Evolutionary conservation across 495 filamentous ascomycete genomes (phyloP).

Genomic region (Penicillium coffeae): DNA sequence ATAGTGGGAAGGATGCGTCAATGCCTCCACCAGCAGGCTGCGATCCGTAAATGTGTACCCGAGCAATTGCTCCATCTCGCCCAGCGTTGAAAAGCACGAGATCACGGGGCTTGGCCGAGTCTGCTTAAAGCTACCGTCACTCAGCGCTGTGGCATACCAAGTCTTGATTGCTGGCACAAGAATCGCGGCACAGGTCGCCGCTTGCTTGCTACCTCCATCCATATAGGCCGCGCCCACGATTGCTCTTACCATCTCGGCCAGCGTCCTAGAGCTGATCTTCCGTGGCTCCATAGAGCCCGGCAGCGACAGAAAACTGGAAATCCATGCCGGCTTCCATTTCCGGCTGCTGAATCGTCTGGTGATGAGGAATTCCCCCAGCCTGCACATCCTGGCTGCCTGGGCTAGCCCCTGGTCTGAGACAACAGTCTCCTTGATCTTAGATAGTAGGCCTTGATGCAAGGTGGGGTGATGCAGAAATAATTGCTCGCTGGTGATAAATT

Average conservation of each 20-base stretch:
- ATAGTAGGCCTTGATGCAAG: conserved; percentile 79
- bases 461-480: conserved; percentile 59
- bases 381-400: conserved; percentile 55
- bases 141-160: no score
- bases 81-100: conserved; percentile 3
- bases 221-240: conserved; percentile 76
- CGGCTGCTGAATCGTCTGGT: conserved; percentile 59
- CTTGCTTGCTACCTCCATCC: conserved; percentile 61
- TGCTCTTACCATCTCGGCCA: conserved; percentile 88
- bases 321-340: conserved; percentile 68
- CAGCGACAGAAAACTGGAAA: conserved; percentile 36
- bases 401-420: conserved; percentile 71
- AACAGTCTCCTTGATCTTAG: conserved; percentile 60
- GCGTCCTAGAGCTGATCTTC: conserved; percentile 66
- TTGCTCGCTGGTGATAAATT: conserved; percentile 64
- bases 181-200: conserved; percentile 61
- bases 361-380: conserved; percentile 72
- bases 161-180: neutral
- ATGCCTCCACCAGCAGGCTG: conserved; percentile 69
- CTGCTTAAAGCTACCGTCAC: no score
- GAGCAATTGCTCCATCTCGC: conserved; percentile 15
- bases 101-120: neutral
- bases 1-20: conserved; percentile 75
- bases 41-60: conserved; percentile 67
- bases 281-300: conserved; percentile 25